Conservation (phyloP, 495 filamentous ascomycete species). For the Daldinia vernicosa region DNA sequence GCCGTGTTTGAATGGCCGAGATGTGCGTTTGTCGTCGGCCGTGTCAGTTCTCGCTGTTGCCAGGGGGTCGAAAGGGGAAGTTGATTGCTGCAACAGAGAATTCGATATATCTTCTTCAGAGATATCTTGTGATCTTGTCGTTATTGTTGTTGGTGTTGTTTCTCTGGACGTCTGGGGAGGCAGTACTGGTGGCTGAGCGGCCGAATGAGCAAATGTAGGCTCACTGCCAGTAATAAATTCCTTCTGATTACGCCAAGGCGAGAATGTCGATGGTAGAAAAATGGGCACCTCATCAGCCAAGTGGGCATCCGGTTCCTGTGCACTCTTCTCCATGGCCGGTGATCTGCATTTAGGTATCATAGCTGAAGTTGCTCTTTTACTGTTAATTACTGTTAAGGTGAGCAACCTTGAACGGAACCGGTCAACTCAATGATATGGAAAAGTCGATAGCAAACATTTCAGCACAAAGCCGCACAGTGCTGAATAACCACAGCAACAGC, state of each 20-base stretch:
- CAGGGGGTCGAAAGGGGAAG: background rate
- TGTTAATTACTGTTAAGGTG: background rate
- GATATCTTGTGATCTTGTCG: slow-evolving; percentile 4
- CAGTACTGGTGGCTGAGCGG: slow-evolving; percentile 8
- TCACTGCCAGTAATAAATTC: slow-evolving; percentile 5
- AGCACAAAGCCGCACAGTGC: background rate
- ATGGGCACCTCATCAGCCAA: slow-evolving; percentile 17
- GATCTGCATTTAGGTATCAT: background rate
- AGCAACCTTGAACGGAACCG: background rate
- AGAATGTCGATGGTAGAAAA: slow-evolving; percentile 39
- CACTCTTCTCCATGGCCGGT: slow-evolving; percentile 24
- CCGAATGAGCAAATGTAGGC: slow-evolving; percentile 9
- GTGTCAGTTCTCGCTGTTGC: background rate
- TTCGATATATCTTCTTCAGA: slow-evolving; percentile 5
- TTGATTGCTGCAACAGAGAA: background rate
- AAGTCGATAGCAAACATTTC: slow-evolving; percentile 1
- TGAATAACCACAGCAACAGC: background rate
- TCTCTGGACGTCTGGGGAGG: slow-evolving; percentile 6
- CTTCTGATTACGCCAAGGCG: slow-evolving; percentile 26
- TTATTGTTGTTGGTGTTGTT: background rate
- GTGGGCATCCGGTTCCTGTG: background rate
- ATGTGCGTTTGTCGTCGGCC: slow-evolving; percentile 6
- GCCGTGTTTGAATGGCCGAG: slow-evolving; percentile 19
- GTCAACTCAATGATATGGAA: background rate
- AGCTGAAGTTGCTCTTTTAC: background rate